A percentile compares a stretch with the other conserved stretches of the same genome.
Conservation (phyloP, 83 land plant species). For the Thuja plicata region DNA sequence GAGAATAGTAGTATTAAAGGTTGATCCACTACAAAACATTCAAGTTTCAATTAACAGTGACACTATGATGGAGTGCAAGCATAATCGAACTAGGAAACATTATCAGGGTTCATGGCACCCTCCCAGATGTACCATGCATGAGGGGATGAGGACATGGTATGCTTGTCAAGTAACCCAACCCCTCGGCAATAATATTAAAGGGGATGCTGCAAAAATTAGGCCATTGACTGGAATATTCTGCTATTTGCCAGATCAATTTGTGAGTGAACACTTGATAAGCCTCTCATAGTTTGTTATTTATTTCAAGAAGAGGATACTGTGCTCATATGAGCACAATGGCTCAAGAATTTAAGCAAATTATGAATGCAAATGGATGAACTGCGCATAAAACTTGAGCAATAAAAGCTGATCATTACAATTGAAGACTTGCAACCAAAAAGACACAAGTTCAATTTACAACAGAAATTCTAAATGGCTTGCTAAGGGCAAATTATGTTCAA, state of each 20-base stretch:
- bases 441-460: background rate
- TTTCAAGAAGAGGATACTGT: background rate
- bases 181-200: too few relatives aligned
- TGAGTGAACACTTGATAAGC: too few relatives aligned
- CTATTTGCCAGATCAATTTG: too few relatives aligned
- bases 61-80: background rate
- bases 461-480: background rate
- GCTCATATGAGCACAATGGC: background rate
- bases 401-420: background rate
- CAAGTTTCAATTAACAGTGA: background rate
- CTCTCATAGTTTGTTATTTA: too few relatives aligned
- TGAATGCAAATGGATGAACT: background rate
- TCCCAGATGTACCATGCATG: too few relatives aligned
- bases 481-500: background rate
- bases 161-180: too few relatives aligned
- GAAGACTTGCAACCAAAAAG: background rate
- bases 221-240: too few relatives aligned
- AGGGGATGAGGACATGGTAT: too few relatives aligned
- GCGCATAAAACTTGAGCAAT: background rate
- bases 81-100: too few relatives aligned
- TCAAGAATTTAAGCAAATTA: background rate
- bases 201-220: too few relatives aligned
- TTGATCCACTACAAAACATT: background rate
- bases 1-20: background rate
- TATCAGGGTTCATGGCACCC: too few relatives aligned